These are phyloP conservation scores for Nemania sp. DNA, from an alignment of 2,329 filamentous ascomycete species.

Conservation along the genomic window DNA sequence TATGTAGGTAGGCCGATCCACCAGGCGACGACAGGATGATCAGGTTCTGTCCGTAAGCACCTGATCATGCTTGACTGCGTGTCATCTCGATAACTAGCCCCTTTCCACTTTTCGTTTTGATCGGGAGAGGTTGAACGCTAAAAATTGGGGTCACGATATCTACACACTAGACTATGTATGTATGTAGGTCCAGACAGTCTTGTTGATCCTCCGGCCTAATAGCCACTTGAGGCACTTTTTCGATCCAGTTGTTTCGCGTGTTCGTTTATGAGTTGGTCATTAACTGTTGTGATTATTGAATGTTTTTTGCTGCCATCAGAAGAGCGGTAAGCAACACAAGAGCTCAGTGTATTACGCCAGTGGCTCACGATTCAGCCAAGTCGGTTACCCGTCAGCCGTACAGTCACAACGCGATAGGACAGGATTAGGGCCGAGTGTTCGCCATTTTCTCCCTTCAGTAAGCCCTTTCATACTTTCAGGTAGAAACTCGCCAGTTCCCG, in stretches of 20 bases:
- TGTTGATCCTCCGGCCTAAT: slow-evolving; percentile 23
- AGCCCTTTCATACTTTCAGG: neutral
- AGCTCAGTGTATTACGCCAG: slow-evolving; percentile 20
- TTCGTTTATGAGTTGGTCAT: slow-evolving; percentile 18
- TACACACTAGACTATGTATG: neutral
- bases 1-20: slow-evolving; percentile 24
- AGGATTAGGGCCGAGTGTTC: neutral
- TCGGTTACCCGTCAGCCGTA: slow-evolving; percentile 15
- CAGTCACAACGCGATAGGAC: slow-evolving; percentile 14
- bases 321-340: slow-evolving; percentile 27
- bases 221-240: slow-evolving; percentile 24
- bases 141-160: slow-evolving; percentile 15
- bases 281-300: slow-evolving; percentile 3
- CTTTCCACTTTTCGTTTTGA: slow-evolving; percentile 30
- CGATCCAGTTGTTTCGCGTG: slow-evolving; percentile 12
- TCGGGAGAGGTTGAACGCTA: neutral
- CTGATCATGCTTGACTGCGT: slow-evolving; percentile 51
- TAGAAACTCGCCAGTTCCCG: neutral
- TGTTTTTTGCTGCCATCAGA: slow-evolving; percentile 11
- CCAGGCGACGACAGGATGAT: slow-evolving; percentile 9
- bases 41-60: slow-evolving; percentile 40
- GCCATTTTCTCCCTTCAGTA: neutral
- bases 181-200: neutral
- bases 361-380: slow-evolving; percentile 15
- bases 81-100: slow-evolving; percentile 47